Evolutionary conservation across 148 eudicot species (phyloP), one percentile per base, ranked within the genome.

Genomic region (Dysphania ambrosioides): DNA sequence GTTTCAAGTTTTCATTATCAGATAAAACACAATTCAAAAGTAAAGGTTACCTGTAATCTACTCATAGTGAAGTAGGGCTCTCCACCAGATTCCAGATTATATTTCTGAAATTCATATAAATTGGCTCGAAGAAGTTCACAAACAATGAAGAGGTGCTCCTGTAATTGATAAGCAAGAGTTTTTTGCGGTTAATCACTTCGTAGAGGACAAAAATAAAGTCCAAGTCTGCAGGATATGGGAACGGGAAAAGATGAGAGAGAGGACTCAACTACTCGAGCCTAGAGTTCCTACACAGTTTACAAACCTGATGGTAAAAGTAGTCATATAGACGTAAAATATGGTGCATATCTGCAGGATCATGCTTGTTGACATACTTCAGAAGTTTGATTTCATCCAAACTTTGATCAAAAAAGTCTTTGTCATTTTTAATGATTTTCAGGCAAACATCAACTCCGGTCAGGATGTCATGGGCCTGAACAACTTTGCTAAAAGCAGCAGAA

Each of bases 111-210:
- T 74, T 92, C 97, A 68, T 92, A 96, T 75, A 96, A 90, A 81
- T 96, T 96, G 75, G 99, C 97, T 66, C 88, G 86, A 19, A 96
- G 89, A 65, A 96, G 97, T 83, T 96, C 99, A 69, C 92, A 86
- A n/a, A 90, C 99, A 70, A 95, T 95, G 83, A 92, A 92, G 51
- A 96, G 90, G 75, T 96, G 99, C 79, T 96, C 99, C 97, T 92
- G 90, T 21, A 42, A 1, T 72, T 40, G 29, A 13, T 69, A 71
- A 78, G 27, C 1, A 27, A 70, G 32, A n/a, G 11, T 7, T 34
- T n/a, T 11, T 9, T 8, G 51, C n/a, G 1, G 18, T 66, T 32
- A 75, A 68, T 41, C 40, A 58, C 57, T 58, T 34, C 78, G 56
- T 51, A 35, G 21, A 42, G 8, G 1, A 53, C 30, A 36, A 55